Evolutionary conservation across 2,329 filamentous ascomycete genomes (phyloP), one percentile per base, ranked within the genome.

Genomic region (Dothiorella sarmentorum): DNA sequence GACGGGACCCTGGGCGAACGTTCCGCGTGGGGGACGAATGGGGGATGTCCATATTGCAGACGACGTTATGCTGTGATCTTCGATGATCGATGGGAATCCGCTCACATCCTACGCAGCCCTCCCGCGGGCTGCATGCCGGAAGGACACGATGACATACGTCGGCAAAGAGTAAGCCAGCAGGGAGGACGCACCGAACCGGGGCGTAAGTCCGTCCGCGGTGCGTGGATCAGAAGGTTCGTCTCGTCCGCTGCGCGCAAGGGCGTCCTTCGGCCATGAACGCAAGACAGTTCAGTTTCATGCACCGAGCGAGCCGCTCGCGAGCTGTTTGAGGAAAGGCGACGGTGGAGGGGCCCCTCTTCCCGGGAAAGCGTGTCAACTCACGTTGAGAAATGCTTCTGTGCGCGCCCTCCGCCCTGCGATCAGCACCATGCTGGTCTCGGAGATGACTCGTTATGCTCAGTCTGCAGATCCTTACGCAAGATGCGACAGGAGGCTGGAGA

Each of bases 381-480:
- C 43, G 37, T 47, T 40, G 55, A 42, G 27, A 37, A 20, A n/a
- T 44, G 33, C 45, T 37, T 22, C 47, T 52, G 47, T 33, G 18
- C 20, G n/a, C 38, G 43, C 44, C 56, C 45, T 49, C 43, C 43
- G 22, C 44, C 26, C 26, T 42, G 44, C 35, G 56, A 58, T 51
- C 56, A 49, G 56, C 56, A 37, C 56, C 56, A 47, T 24, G 44
- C 56, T 58, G 33, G 43, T 42, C 42, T 59, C 57, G 57, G 57
- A 59, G 31, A 59, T 59, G 57, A 59, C 57, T 29, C 37, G 27
- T 53, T 22, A 53, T 53, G 37, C 45, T 45, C 38, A 35, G 44
- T 44, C 33, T 43, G 57, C 57, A 59, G 57, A 59, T 59, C 57
- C 45, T 53, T 59, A 59, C 45, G 57, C 57, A 59, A 59, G 57